Evolutionary conservation across 179 eudicot species (phyloP), one percentile per base, ranked within the genome.

Genomic region (Nepenthes alata): DNA sequence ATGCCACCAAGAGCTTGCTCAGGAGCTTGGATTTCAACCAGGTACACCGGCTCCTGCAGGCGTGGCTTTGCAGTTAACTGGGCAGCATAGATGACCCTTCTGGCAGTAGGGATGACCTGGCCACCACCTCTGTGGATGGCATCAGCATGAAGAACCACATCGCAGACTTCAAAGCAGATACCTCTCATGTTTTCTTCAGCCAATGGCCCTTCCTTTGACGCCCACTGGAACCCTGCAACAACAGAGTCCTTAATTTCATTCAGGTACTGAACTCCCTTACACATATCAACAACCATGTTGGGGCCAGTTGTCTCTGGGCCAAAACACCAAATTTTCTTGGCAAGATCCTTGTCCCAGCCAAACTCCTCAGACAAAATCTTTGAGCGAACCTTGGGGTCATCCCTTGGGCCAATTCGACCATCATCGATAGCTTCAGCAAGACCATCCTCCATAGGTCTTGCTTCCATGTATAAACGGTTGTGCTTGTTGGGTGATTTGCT

Each of bases 141-240:
- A 14, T 52, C 55, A 52, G 55, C 16, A 12, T 52, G 55, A 12
- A 52, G 55, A 13, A 52, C 55, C 13, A 52, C 55, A 52, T 52
- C 55, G n/a, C 55, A 52, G 6, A 52, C 16, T 52, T 52, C 55
- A 52, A 52, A 52, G 55, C 55, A 52, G 5, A 52, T 52, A 5
- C 55, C 55, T 52, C 55, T 52, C 55, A 52, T 52, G 55, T 52
- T 52, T 16, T 52, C 55, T n/a, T 52, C 55, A n/a, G 55, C 55
- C 55, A 52, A 16, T 6, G 55, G 55, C 2, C 55, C 55, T 52
- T 52, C 55, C 16, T 52, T 52, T 52, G 55, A 52, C 2, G 55
- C 55, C 55, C 55, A 52, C 15, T 52, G 55, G 55, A 52, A 52
- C 2, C 55, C 55, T 11, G 55, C 55, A n/a, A 52, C 55, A 52